These are phyloP conservation scores for Spiromastix sp. DNA, from an alignment of 2,329 filamentous ascomycete genomes.

Conservation along the genomic window DNA sequence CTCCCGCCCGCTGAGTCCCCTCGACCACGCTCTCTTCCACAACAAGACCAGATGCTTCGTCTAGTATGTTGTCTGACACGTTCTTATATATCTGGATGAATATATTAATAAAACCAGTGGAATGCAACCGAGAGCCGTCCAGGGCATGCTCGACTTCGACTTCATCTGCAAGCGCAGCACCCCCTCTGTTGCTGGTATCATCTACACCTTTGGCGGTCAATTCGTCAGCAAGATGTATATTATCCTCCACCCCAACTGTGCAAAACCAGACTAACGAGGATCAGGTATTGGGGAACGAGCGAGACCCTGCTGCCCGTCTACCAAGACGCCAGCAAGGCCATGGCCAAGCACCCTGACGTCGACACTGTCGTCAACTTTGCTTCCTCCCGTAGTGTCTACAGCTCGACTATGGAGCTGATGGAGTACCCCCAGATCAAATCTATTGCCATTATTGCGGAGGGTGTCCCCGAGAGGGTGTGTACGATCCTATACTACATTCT, in stretches of 20 bases:
- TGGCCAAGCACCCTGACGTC: slow-evolving; percentile 92
- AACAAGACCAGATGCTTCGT: slow-evolving; percentile 99
- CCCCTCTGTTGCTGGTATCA: slow-evolving; percentile 95
- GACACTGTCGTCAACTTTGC: slow-evolving; percentile 99
- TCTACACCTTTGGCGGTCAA: slow-evolving; percentile 99
- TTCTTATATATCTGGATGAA: no score
- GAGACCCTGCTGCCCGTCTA: slow-evolving; percentile 98
- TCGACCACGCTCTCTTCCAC: slow-evolving; percentile 89
- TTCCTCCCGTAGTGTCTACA: slow-evolving; percentile 96
- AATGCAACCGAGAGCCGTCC: slow-evolving; percentile 87
- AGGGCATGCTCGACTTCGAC: slow-evolving; percentile 97
- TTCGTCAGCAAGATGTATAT: slow-evolving; percentile 98
- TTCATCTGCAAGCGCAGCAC: slow-evolving; percentile 99
- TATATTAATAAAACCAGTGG: slow-evolving; percentile 57
- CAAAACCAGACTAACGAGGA: slow-evolving; percentile 4
- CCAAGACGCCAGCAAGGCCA: slow-evolving; percentile 84
- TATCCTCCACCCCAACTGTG: background rate
- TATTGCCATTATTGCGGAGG: slow-evolving; percentile 98
- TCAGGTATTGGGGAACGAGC: slow-evolving; percentile 94
- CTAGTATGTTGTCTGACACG: slow-evolving; percentile 61
- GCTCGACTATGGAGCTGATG: slow-evolving; percentile 98
- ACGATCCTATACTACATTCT: slow-evolving; percentile 25
- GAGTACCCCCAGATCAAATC: slow-evolving; percentile 93
- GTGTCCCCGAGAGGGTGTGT: slow-evolving; percentile 96
- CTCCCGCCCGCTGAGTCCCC: slow-evolving; percentile 83